phyloP scores from a whole-genome alignment of 441 rosid species.

The Isatis lusitanica region DNA sequence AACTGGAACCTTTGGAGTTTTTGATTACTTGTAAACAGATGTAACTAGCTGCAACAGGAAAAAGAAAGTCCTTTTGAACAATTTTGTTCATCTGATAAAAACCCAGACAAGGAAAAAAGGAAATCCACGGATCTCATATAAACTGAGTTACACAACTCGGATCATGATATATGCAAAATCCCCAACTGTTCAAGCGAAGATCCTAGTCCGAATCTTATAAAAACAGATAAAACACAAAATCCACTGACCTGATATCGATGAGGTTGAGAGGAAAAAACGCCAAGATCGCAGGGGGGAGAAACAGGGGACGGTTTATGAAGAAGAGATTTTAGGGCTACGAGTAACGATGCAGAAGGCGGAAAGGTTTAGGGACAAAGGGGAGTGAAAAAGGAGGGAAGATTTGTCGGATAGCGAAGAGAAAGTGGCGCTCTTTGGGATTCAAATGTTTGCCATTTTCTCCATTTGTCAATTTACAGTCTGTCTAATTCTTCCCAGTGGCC shows the following conservation, averaged over 20 bases:
- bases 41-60: background rate
- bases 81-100: background rate
- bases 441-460: conserved; percentile 39
- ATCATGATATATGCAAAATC: background rate
- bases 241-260: conserved; percentile 13
- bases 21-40: background rate
- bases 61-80: background rate
- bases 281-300: background rate
- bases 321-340: background rate
- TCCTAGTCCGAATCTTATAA: background rate
- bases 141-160: background rate
- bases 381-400: conserved; percentile 32
- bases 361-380: conserved; percentile 23
- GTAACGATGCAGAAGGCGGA: conserved; percentile 21
- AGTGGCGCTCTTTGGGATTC: conserved; percentile 39
- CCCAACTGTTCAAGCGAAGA: background rate
- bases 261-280: background rate
- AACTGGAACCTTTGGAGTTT: background rate
- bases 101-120: background rate
- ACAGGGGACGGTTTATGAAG: conserved; percentile 21
- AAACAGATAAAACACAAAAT: background rate
- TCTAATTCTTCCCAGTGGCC: conserved; percentile 3
- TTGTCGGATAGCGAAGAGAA: conserved; percentile 36
- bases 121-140: background rate
- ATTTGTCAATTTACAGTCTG: conserved; percentile 30